phyloP scores from a whole-genome alignment of 805 yeast genomes.

The Wickerhamiella australiensis region DNA sequence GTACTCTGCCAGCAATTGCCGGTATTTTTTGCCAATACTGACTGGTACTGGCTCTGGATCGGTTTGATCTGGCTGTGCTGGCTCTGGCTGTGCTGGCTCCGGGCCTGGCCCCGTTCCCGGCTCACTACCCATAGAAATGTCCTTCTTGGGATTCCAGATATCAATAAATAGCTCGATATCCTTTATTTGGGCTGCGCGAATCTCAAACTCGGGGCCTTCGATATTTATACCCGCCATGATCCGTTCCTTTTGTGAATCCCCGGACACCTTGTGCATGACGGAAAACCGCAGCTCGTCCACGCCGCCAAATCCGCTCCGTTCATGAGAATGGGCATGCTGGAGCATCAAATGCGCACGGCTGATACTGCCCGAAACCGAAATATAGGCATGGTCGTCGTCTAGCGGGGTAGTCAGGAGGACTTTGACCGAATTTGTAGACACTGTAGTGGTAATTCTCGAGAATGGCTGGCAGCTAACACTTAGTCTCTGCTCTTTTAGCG shows the following conservation, averaged over 20 bases:
- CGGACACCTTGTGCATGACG: conserved; percentile 7
- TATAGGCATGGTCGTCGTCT: conserved; percentile 22
- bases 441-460: conserved; percentile 81
- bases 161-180: conserved; percentile 59
- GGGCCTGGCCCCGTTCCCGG: too few species aligned
- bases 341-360: conserved; percentile 55
- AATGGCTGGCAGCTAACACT: conserved; percentile 84
- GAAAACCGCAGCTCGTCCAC: conserved; percentile 6
- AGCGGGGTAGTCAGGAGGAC: conserved; percentile 36
- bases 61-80: background rate
- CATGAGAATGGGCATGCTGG: conserved; percentile 85
- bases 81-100: background rate
- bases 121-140: background rate
- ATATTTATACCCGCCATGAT: conserved; percentile 35
- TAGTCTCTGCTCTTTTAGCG: conserved; percentile 60
- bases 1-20: conserved; percentile 30
- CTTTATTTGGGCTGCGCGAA: conserved; percentile 76
- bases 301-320: conserved; percentile 48
- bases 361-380: conserved; percentile 38
- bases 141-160: conserved; percentile 17
- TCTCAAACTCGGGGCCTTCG: conserved; percentile 39
- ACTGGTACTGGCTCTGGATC: background rate
- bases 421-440: conserved; percentile 58
- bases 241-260: conserved; percentile 15
- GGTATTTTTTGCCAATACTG: conserved; percentile 11